Evolutionary conservation across 257 asterid species (phyloP).

Genomic region (Przewalskia tangutica): DNA sequence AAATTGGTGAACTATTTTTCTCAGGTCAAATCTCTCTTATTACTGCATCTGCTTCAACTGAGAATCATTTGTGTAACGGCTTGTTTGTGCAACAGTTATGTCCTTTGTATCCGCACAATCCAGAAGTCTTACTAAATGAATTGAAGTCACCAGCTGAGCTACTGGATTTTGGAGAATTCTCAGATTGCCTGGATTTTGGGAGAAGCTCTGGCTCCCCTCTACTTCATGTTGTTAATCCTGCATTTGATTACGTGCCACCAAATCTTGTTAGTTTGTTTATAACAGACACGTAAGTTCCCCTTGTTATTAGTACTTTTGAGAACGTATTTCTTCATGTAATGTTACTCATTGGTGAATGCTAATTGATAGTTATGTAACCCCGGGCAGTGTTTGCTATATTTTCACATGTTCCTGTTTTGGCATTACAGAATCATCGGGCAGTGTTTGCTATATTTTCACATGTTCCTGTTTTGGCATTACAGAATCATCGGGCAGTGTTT

Average conservation of each 20-base stretch:
- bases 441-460: not conserved
- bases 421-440: not conserved
- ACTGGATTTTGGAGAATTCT: constrained; percentile 91
- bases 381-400: not conserved
- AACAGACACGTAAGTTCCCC: constrained; percentile 83
- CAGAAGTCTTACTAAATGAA: constrained; percentile 87
- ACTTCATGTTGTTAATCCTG: constrained; percentile 88
- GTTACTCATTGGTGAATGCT: not conserved
- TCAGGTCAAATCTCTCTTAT: constrained; percentile 7
- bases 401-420: not conserved
- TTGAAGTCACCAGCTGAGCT: constrained; percentile 92
- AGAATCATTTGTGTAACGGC: constrained; percentile 5
- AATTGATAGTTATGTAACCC: not conserved
- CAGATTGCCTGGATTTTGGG: constrained; percentile 86
- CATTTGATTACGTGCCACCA: constrained; percentile 96
- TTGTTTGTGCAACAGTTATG: constrained; percentile 50
- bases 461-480: not conserved
- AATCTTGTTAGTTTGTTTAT: constrained; percentile 86
- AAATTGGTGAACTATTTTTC: not conserved
- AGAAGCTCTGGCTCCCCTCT: constrained; percentile 75
- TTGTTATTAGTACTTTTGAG: not conserved
- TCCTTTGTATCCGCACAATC: constrained; percentile 96
- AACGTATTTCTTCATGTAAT: not conserved
- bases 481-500: not conserved
- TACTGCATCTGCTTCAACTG: constrained; percentile 9